A percentile compares a stretch with the other conserved stretches of the same genome.
Conservation (phyloP, 2,329 filamentous ascomycete genomes). For the Fusarium pseudonygamai region DNA sequence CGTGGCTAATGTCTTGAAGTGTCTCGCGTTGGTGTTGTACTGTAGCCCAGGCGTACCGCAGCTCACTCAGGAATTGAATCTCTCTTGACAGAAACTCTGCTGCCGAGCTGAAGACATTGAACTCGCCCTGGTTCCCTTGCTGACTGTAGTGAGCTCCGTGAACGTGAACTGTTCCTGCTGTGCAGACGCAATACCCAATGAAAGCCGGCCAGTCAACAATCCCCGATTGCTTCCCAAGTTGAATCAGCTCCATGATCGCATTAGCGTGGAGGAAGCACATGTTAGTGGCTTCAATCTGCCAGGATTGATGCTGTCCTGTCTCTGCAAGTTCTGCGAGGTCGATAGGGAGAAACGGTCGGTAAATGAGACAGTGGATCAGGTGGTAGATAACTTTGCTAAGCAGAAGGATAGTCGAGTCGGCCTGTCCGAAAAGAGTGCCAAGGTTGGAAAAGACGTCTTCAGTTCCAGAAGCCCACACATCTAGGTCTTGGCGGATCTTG, state of each 20-base stretch:
- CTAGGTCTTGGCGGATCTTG: conserved; percentile 85
- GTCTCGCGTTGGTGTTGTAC: conserved; percentile 84
- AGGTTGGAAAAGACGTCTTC: conserved; percentile 82
- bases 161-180: conserved; percentile 87
- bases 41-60: conserved; percentile 79
- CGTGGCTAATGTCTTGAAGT: conserved; percentile 78
- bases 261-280: conserved; percentile 88
- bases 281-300: conserved; percentile 92
- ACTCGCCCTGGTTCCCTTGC: conserved; percentile 58
- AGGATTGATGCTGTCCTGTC: conserved; percentile 85
- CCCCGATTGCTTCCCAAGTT: conserved; percentile 77
- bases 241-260: conserved; percentile 83
- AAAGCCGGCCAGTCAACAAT: conserved; percentile 87
- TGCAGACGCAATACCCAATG: conserved; percentile 86
- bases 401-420: conserved; percentile 80
- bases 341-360: conserved; percentile 86
- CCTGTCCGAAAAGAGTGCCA: conserved; percentile 77
- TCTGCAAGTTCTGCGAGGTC: conserved; percentile 83
- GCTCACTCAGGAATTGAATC: conserved; percentile 80
- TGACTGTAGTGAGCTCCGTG: conserved; percentile 83
- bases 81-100: conserved; percentile 78
- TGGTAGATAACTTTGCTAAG: conserved; percentile 90
- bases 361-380: conserved; percentile 85
- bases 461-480: conserved; percentile 85
- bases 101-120: conserved; percentile 69